Evolutionary conservation across 2,329 filamentous ascomycete genomes (phyloP), one percentile per base, ranked within the genome.

Genomic region (Penicillium hordei): DNA sequence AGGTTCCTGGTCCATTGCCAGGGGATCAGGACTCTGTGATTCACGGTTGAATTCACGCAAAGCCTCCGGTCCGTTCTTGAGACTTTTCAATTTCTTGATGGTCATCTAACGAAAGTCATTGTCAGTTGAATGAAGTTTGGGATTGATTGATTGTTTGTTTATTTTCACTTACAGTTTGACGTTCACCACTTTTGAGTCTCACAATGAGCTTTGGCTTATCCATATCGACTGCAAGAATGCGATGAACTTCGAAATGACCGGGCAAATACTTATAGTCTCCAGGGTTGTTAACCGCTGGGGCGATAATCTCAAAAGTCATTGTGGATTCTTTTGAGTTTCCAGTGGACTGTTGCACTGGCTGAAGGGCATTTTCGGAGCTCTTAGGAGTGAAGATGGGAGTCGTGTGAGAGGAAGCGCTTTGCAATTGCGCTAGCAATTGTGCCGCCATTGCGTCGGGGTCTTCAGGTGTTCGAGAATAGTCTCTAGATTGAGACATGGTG

Each of bases 221-320:
- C 67, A 60, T 40, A 60, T 62, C 64, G 34, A 76, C 61, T 25
- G 61, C 57, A 46, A 76, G 63, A 48, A 78, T 62, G 29, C 65
- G 66, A 19, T 63, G 64, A 13, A 72, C 71, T 7, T 63, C 60
- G 53, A 71, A 76, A 61, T 78, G 75, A 12, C 75, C 75, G 1
- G 75, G 74, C 15, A 78, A 64, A 53, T 66, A 75, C 15, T 75
- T 66, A 60, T 77, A 79, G 21, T 75, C 70, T 12, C 71, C 63
- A 21, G 62, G 59, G 40, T 75, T 67, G 5, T 65, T 51, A 5
- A 75, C 51, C 1, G 21, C 44, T 10, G 76, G 75, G 13, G 76
- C 57, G 31, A 72, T 60, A 34, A 78, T 67, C 38, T 66, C 68
- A 43, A 62, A 49, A 12, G 46, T 31, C 27, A 43, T 15, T 1